Conservation (phyloP, 202 grass and related monocot species). For the Zizania palustris region DNA sequence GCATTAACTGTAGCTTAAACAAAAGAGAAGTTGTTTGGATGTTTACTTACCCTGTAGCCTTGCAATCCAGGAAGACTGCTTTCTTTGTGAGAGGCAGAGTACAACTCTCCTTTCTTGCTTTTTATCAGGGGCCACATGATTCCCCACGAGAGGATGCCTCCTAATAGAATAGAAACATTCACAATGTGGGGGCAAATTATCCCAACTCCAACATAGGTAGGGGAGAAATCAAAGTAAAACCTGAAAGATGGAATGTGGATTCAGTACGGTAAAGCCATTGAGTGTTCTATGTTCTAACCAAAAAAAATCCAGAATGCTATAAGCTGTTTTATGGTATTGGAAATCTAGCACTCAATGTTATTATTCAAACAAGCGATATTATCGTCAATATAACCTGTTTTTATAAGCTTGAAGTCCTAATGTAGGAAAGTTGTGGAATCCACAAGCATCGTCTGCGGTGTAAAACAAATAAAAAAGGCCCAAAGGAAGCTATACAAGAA, state of each 20-base stretch:
- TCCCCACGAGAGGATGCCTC: conserved; percentile 76
- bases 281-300: neutral
- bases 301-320: neutral
- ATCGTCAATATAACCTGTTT: conserved; percentile 44
- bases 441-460: conserved; percentile 54
- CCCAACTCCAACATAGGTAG: conserved; percentile 81
- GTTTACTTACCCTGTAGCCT: conserved; percentile 56
- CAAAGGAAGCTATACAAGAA: conserved; percentile 62
- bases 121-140: conserved; percentile 76
- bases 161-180: conserved; percentile 69
- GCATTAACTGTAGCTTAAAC: neutral
- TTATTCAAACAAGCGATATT: neutral
- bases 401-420: conserved; percentile 63
- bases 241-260: conserved; percentile 31
- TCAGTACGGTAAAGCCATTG: neutral
- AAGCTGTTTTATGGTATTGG: conserved; percentile 3
- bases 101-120: conserved; percentile 69
- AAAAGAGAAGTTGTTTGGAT: neutral
- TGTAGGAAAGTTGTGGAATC: conserved; percentile 61
- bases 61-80: conserved; percentile 54
- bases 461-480: conserved; percentile 86
- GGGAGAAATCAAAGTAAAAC: conserved; percentile 69
- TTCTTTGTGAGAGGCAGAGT: conserved; percentile 17
- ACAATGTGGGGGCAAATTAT: conserved; percentile 85
- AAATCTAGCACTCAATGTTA: neutral